Base-by-base conservation (phyloP, 73 alveolate genomes). In the Paramecium caudatum region DNA sequence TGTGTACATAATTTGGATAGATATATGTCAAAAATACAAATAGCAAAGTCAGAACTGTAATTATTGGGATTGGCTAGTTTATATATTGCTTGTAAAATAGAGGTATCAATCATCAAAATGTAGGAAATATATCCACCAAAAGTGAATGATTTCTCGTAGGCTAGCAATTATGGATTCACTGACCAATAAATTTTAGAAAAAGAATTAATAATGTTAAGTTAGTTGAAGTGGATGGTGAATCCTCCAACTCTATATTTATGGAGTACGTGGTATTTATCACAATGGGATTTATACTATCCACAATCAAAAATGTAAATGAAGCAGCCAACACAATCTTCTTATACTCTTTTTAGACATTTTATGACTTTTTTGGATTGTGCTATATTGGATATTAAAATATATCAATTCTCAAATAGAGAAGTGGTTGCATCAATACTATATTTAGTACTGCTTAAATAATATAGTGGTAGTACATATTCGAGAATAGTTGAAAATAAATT, bases 81-180 rank as follows among this genome's bases (percentile, higher is more conserved):
- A 90, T 94, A 93, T 82, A 91, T 97, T 36, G 97, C 99, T 25
- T 91, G 98, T 21, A 97, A 97, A 94, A 94, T 93, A 82, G 99
- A 97, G 80, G 91, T 82, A 82, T 1, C 7, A 10, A 27, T 1
- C 12, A 47, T 74, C 12, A 34, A 27, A 21, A 39, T 19, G 15
- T 47, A 82, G 90, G 98, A 95, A 92, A 92, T 95, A 70, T 91
- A 91, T 25, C 94, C 96, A 17, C 98, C 97, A 3, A 70, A 87
- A 62, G 94, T 92, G 2, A 74, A 82, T 43, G 96, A 95, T 39
- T 94, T 93, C 63, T 94, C 95, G 7, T 61, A 84, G 17, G 91
- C 96, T 8, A 94, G 97, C 39, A 96, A 95, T 84, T 85, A 92
- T 50, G 97, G 97, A 3, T 95, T 91, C 61, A 85, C 93, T 10